Base-by-base conservation (phyloP, 2,329 filamentous ascomycete species). In the Beauveria pseudobassiana region DNA sequence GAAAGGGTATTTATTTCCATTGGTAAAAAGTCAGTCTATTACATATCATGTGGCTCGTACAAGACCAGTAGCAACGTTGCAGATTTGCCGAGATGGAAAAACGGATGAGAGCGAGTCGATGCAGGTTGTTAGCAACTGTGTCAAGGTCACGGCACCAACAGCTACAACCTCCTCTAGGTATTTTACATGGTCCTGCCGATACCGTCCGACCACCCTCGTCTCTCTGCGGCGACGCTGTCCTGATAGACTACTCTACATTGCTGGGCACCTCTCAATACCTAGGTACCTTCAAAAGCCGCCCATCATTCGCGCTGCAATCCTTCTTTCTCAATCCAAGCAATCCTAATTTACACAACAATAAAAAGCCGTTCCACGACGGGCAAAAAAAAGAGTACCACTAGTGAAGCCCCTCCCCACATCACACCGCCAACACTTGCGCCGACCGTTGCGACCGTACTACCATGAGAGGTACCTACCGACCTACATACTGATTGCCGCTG, bases 361-460 rank as follows among this genome's bases (percentile, higher is more conserved):
- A 38, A 38, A 42, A 12, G 20, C 5, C 53, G n/a, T 55, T 56
- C 28, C 51, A 42, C 42, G 26, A 60, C 34, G 42, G 34, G 20
- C 34, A 16, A 34, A 46, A 20, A 50, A 57, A 24, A 48, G 26
- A 46, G 18, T 10, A 16, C 30, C 40, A 18, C 55, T 42, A 50
- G 45, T 20, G 45, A 40, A 12, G 38, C 58, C 26, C 49, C 58
- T 51, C 58, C 45, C 59, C 59, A 55, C 59, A 54, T 14, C 59
- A 55, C 59, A 61, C 59, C 59, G 59, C 59, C 59, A 55, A 48
- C 43, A 55, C 59, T 30, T 5, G 22, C 30, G 43, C 59, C 59
- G 3, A 61, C 59, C 59, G 59, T 61, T 61, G 59, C 59, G 55
- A 24, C 51, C 22, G 30, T 52, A 46, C 50, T 40, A 40, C 45